Evolutionary conservation across 2,329 filamentous ascomycete species (phyloP).

Genomic region (Leptographium galeiforme): DNA sequence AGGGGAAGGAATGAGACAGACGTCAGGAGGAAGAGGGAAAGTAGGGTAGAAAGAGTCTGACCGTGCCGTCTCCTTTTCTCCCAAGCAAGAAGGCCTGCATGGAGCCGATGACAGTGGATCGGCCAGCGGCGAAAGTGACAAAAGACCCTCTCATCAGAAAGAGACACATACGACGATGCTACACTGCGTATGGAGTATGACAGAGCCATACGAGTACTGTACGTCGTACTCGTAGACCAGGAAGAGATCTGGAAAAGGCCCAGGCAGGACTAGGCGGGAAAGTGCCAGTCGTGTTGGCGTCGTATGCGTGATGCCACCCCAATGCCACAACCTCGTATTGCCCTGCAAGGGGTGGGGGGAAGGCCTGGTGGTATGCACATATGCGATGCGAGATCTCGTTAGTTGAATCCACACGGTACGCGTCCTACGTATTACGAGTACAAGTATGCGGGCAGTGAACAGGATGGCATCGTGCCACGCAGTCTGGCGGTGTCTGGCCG

Average conservation of each 20-base stretch:
- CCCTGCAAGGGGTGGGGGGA: background rate
- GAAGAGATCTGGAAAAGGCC: background rate
- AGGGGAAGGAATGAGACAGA: background rate
- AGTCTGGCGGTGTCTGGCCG: too few species aligned
- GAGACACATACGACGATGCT: background rate
- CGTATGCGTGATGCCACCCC: background rate
- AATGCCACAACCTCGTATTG: background rate
- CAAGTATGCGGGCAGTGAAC: background rate
- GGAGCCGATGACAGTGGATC: background rate
- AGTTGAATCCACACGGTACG: too few species aligned
- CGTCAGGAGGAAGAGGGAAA: background rate
- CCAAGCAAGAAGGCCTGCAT: background rate
- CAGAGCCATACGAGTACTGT: background rate
- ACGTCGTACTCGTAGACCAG: background rate
- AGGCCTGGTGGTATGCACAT: background rate
- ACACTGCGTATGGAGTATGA: background rate
- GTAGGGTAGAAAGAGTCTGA: background rate
- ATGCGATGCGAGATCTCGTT: too few species aligned
- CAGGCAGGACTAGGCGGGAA: background rate
- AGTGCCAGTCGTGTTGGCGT: background rate
- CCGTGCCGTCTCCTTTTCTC: background rate
- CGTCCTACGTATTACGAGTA: too few species aligned
- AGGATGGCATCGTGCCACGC: too few species aligned
- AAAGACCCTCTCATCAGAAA: background rate
- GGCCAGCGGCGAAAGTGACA: background rate